Evolutionary conservation across 2,329 filamentous ascomycete species (phyloP).

Genomic region (Arthrobotrys iridis): DNA sequence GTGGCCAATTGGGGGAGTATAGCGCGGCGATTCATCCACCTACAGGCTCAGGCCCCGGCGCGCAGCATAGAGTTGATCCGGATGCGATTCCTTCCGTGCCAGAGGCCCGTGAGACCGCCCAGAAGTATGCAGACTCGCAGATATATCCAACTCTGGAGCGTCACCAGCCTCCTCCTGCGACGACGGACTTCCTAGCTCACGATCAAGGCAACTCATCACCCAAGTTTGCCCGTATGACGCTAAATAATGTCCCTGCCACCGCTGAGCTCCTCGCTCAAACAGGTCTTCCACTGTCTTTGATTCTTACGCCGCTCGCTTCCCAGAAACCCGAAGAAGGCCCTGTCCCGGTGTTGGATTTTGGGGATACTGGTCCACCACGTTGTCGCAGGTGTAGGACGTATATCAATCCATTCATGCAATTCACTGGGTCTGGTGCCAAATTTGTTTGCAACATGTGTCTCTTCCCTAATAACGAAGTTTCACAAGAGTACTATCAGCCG

Average conservation of each 20-base stretch:
- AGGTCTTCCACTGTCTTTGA: conserved; percentile 82
- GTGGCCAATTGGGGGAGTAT: conserved; percentile 57
- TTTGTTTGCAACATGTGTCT: conserved; percentile 98
- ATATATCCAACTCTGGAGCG: conserved; percentile 96
- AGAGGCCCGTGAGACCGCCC: conserved; percentile 79
- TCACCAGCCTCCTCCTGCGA: conserved; percentile 87
- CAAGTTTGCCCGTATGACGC: conserved; percentile 87
- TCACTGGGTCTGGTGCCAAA: conserved; percentile 91
- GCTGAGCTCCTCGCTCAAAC: conserved; percentile 82
- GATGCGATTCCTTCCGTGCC: conserved; percentile 95
- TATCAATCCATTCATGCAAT: conserved; percentile 99
- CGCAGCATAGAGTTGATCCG: conserved; percentile 79
- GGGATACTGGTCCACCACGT: conserved; percentile 85
- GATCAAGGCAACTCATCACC: conserved; percentile 97
- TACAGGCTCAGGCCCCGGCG: conserved; percentile 68
- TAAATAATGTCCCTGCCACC: conserved; percentile 91
- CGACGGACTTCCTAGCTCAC: conserved; percentile 88
- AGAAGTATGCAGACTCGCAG: conserved; percentile 84
- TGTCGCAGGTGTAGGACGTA: conserved; percentile 94
- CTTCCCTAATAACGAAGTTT: conserved; percentile 88
- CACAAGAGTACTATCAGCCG: conserved; percentile 90
- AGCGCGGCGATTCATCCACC: conserved; percentile 60
- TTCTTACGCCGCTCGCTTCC: conserved; percentile 86
- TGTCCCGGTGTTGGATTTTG: conserved; percentile 94
- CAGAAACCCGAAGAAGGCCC: conserved; percentile 84